These are phyloP conservation scores for Crepidotus variabilis DNA, from an alignment of 768 basidiomycete species.

Conservation along the genomic window DNA sequence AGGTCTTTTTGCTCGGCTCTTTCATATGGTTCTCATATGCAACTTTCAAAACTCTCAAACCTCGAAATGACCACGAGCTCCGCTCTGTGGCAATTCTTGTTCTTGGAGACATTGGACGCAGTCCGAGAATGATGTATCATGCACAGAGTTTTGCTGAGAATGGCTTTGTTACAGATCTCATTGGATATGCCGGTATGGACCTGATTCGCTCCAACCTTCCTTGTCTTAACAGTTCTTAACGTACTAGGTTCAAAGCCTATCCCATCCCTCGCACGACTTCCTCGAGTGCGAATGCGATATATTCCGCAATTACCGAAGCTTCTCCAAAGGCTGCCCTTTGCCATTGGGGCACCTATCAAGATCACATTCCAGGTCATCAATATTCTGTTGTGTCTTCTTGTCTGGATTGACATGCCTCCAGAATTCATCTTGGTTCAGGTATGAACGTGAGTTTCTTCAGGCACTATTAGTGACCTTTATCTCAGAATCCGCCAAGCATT, in stretches of 20 bases:
- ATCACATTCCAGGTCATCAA: conserved; percentile 63
- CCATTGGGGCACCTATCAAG: conserved; percentile 78
- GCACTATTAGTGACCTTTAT: neutral
- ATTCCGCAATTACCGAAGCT: conserved; percentile 59
- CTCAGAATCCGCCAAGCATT: conserved; percentile 93
- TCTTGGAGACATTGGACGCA: conserved; percentile 92
- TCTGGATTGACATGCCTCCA: conserved; percentile 61
- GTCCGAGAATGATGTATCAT: conserved; percentile 99
- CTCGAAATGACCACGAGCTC: conserved; percentile 35
- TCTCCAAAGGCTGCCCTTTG: conserved; percentile 55
- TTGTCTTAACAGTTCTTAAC: conserved; percentile 2
- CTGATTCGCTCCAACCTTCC: neutral
- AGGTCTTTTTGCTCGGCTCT: conserved; percentile 16
- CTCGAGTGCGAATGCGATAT: conserved; percentile 63
- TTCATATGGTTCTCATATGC: conserved; percentile 13
- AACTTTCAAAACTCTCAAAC: conserved; percentile 31
- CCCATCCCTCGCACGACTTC: conserved; percentile 63
- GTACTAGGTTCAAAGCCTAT: conserved; percentile 78
- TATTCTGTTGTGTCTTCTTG: conserved; percentile 60
- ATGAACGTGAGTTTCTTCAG: conserved; percentile 16
- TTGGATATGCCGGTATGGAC: conserved; percentile 79
- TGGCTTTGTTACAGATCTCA: conserved; percentile 71
- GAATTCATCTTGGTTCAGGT: conserved; percentile 92
- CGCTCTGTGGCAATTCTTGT: conserved; percentile 88
- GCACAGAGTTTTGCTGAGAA: conserved; percentile 86